These are phyloP conservation scores for Zygosaccharomyces pseudorouxii DNA, from an alignment of 805 yeast species.

Conservation along the genomic window DNA sequence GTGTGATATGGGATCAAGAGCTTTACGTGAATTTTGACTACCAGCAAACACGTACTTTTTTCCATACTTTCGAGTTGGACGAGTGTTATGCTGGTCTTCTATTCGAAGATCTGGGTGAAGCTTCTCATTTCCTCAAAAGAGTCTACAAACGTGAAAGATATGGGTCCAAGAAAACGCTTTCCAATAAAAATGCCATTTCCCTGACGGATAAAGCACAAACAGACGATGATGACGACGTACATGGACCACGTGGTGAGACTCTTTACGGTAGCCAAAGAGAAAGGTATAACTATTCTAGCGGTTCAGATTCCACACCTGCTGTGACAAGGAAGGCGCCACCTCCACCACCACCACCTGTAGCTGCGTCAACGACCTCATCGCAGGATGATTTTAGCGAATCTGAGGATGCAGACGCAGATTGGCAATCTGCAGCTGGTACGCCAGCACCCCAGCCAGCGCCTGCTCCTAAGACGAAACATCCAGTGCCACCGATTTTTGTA, in stretches of 20 bases:
- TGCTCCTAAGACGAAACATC: conserved; percentile 16
- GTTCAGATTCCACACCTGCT: conserved; percentile 32
- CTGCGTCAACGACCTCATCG: conserved; percentile 25
- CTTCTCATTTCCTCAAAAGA: conserved; percentile 76
- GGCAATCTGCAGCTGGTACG: conserved; percentile 23
- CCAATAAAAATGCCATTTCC: conserved; percentile 85
- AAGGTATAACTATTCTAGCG: conserved; percentile 25
- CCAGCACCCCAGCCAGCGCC: conserved; percentile 24
- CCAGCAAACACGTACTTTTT: conserved; percentile 89
- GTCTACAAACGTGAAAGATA: conserved; percentile 72
- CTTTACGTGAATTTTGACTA: conserved; percentile 82
- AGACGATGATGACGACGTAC: conserved; percentile 65
- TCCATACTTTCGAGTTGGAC: conserved; percentile 91
- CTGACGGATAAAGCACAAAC: conserved; percentile 56
- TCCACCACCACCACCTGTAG: conserved; percentile 40
- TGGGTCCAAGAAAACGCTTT: conserved; percentile 79
- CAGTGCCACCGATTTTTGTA: conserved; percentile 19
- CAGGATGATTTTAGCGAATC: conserved; percentile 13
- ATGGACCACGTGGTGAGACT: conserved; percentile 45
- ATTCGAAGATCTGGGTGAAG: conserved; percentile 86
- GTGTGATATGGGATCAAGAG: conserved; percentile 97
- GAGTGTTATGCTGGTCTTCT: conserved; percentile 82
- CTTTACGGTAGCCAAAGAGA: conserved; percentile 30
- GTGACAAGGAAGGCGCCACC: conserved; percentile 40
- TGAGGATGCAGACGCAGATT: conserved; percentile 15